Base-by-base conservation (phyloP, 257 asterid species). In the Solanum gandarillasii region DNA sequence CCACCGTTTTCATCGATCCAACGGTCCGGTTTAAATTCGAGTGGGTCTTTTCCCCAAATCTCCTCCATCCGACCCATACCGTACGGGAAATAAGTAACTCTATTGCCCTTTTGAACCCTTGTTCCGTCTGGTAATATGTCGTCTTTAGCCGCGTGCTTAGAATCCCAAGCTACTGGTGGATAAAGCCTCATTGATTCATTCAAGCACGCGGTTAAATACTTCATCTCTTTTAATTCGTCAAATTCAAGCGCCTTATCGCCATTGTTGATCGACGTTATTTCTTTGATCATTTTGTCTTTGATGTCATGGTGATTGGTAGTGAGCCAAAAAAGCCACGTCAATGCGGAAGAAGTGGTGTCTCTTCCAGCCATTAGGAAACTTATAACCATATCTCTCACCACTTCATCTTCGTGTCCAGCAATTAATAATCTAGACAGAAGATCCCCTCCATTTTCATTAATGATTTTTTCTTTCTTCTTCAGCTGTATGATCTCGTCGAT, bases 121-220 rank as follows among this genome's bases (percentile, higher is more conserved):
- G 98, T 95, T 0, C 99, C 99, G 35, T 96, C 99, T 0, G 98
- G 98, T 79, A 96, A 82, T 3, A 94, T 73, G 71, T 96, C 99
- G 86, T 93, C 96, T 4, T 75, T 87, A 12, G 27, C 21, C 8
- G 87, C 87, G 29, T 29, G 55, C 83, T 46, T 85, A 0, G 86
- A 38, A 16, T 96, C 99, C 98, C 98, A 96, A 75, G 92, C 98
- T 79, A 96, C 99, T n/a, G 99, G 99, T 4, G 99, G 99, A 73
- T 96, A 96, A 3, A 96, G 97, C 89, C 99, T 90, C 96, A 96
- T 91, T 1, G 95, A 90, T 36, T 96, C 99, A 23, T 94, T 93
- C 41, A 96, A 31, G 48, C 98, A 95, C 0, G 98, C 99, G 68
- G 91, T 91, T 0, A 90, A 21, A 20, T 84, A 90, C 7, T 90